Base-by-base conservation (phyloP, 345 rosid species). In the Arabidopsis arenosa region DNA sequence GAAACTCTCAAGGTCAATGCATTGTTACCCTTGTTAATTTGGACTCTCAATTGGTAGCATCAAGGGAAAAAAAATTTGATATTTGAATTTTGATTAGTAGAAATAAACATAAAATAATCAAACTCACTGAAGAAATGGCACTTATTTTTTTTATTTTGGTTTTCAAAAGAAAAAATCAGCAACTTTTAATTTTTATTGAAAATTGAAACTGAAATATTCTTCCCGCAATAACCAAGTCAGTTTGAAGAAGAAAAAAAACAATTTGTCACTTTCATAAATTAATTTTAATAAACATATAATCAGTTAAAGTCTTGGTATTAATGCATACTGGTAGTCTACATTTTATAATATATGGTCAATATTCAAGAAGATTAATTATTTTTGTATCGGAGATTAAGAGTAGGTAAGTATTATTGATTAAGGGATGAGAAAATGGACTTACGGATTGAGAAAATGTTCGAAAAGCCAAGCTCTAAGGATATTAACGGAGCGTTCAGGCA, bases 361-460 rank as follows among this genome's bases (percentile, higher is more conserved):
- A 43, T 8, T 43, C n/a, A 62, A 52, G 54, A 62, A 6, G 11
- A 28, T 2, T 13, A 32, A 9, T 8, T 36, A 40, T 60, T 32
- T 9, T 51, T 37, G 6, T 57, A 49, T 5, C 59, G 10, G 53
- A 36, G 12, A 52, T 36, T 56, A 66, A 66, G 54, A 74, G 51
- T 23, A 56, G 6, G 35, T 54, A 75, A 17, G 56, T 45, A 43
- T 30, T 11, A 66, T 5, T 44, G 48, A 43, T 30, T 37, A 53
- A 63, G 3, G 21, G 62, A 53, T 33, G 26, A 41, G 48, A 21
- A 45, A 63, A 36, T 11, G 53, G 60, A 73, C 84, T 92, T 88
- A 96, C 99, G 99, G 99, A 82, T 96, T 93, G 47, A 96, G 94
- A 63, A 96, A 96, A 77, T 96, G 99, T 73, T 96, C 98, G 44